A percentile compares a stretch with the other conserved stretches of the same genome.
These are phyloP conservation scores for Mycosphaerelloides madeirae DNA, from an alignment of 2,329 filamentous ascomycete genomes.

Conservation along the genomic window DNA sequence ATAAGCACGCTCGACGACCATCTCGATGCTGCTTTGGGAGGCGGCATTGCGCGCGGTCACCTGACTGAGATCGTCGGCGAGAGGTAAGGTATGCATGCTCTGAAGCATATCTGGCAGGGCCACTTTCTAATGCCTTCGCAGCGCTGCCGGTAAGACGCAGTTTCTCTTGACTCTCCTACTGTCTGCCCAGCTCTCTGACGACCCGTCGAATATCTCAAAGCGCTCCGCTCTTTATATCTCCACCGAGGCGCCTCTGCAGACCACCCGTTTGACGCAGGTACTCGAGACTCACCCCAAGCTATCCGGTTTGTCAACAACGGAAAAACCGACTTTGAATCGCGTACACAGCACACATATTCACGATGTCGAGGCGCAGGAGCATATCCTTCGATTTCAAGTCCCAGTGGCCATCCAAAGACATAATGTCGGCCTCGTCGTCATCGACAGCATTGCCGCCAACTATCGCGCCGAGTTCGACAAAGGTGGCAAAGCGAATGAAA, in stretches of 20 bases:
- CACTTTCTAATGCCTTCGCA: constrained; percentile 29
- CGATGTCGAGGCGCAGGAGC: constrained; percentile 90
- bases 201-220: neutral
- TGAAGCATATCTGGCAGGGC: constrained; percentile 6
- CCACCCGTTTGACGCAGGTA: constrained; percentile 74
- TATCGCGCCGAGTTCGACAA: constrained; percentile 83
- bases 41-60: constrained; percentile 74
- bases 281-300: constrained; percentile 63
- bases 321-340: constrained; percentile 63
- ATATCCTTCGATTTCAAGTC: constrained; percentile 88
- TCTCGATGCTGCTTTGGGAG: constrained; percentile 67
- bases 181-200: constrained; percentile 69
- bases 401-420: constrained; percentile 75
- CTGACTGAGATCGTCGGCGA: constrained; percentile 89
- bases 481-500: constrained; percentile 30
- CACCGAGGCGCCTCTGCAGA: constrained; percentile 82
- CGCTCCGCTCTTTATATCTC: constrained; percentile 86
- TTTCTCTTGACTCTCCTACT: constrained; percentile 81
- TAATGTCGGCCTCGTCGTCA: constrained; percentile 72
- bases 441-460: constrained; percentile 93
- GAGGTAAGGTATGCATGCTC: constrained; percentile 49
- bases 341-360: constrained; percentile 79
- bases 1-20: constrained; percentile 77
- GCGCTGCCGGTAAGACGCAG: constrained; percentile 91
- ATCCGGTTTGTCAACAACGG: constrained; percentile 35